Evolutionary conservation across 257 asterid genomes (phyloP).

Genomic region (Solanum lycopersicoides): DNA sequence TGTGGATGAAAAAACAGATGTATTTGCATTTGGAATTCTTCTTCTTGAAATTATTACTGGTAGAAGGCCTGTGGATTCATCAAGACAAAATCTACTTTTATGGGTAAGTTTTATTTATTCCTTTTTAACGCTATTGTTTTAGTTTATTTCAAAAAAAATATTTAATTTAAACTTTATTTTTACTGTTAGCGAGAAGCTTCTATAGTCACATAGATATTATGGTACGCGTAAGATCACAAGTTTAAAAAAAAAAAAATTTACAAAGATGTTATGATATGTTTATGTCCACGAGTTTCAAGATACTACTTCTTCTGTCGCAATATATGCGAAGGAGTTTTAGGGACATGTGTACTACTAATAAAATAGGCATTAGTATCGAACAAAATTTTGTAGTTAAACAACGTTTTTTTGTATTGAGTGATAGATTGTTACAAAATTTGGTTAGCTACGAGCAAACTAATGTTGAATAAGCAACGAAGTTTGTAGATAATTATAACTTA

Average conservation of each 20-base stretch:
- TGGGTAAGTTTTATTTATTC: slow-evolving; percentile 37
- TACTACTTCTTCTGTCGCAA: background rate
- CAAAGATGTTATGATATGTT: background rate
- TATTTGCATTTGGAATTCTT: slow-evolving; percentile 80
- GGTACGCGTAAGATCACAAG: background rate
- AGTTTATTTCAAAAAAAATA: background rate
- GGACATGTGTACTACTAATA: background rate
- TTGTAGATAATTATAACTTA: background rate
- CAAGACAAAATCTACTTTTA: slow-evolving; percentile 46
- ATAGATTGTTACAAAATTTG: background rate
- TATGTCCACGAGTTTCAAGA: background rate
- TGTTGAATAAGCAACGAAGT: background rate
- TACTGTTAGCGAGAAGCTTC: background rate
- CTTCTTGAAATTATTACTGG: slow-evolving; percentile 80
- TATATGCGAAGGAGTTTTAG: background rate
- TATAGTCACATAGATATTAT: background rate
- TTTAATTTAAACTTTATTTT: background rate
- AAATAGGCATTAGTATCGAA: background rate
- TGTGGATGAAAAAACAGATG: slow-evolving; percentile 79
- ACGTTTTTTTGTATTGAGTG: background rate
- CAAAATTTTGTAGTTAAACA: background rate
- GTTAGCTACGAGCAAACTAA: background rate
- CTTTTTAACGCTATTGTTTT: background rate
- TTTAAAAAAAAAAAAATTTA: background rate
- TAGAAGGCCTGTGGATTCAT: slow-evolving; percentile 55